phyloP scores from a whole-genome alignment of 2,329 filamentous ascomycete genomes.

The Hymenoscyphus fraxineus region DNA sequence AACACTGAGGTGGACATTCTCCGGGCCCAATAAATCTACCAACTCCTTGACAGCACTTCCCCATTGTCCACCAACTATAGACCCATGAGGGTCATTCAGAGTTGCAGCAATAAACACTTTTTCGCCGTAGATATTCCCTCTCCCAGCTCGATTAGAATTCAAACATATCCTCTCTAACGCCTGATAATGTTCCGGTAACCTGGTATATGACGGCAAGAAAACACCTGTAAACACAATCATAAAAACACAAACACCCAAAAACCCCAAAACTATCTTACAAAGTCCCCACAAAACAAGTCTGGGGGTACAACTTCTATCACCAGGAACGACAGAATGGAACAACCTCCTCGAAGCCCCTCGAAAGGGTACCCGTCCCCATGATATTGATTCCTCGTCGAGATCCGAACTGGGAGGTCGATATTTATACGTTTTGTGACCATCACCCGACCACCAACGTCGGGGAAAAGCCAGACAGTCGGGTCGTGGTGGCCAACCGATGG shows the following conservation, averaged over 20 bases:
- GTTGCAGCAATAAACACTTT: conserved; percentile 5
- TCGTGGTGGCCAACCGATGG: neutral
- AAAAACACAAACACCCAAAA: neutral
- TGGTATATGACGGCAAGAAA: conserved; percentile 3
- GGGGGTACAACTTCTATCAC: neutral
- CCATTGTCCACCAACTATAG: conserved; percentile 59
- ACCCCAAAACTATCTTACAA: neutral
- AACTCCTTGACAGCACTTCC: conserved; percentile 55
- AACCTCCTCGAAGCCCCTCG: neutral
- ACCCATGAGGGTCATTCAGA: conserved; percentile 42
- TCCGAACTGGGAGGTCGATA: neutral
- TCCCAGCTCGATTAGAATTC: neutral
- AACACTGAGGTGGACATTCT: conserved; percentile 67
- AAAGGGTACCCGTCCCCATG: neutral
- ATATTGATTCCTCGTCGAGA: neutral
- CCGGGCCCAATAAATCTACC: conserved; percentile 58
- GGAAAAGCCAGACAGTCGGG: neutral
- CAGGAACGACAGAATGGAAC: neutral
- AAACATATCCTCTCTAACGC: neutral
- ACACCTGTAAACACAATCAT: conserved; percentile 1
- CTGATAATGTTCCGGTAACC: conserved; percentile 2
- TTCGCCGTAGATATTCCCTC: neutral
- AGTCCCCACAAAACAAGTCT: neutral
- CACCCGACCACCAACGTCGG: neutral
- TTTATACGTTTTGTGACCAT: neutral